Evolutionary conservation across 257 asterid species (phyloP).

Genomic region (Eucommia ulmoides): DNA sequence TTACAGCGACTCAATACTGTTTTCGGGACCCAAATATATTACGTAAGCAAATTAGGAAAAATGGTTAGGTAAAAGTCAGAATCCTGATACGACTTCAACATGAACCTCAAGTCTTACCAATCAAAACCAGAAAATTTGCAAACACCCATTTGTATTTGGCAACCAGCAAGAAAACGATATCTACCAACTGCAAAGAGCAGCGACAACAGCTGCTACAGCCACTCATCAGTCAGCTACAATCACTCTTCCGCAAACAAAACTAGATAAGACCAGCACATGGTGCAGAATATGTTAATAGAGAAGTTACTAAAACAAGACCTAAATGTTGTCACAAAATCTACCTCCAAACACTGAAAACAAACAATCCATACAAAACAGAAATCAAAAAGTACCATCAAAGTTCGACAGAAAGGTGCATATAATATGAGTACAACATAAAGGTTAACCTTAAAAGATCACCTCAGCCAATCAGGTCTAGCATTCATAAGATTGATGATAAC

Average conservation of each 20-base stretch:
- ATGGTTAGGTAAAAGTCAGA: slow-evolving; percentile 12
- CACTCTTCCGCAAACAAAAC: slow-evolving; percentile 50
- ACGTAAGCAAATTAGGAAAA: slow-evolving; percentile 9
- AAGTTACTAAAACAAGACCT: slow-evolving; percentile 3
- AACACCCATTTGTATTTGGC: slow-evolving; percentile 19
- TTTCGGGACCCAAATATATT: slow-evolving; percentile 10
- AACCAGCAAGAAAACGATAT: slow-evolving; percentile 19
- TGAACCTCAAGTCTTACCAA: slow-evolving; percentile 36
- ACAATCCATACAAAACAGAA: neutral
- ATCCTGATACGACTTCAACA: slow-evolving; percentile 16
- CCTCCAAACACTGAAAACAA: too few species aligned
- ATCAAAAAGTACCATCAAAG: slow-evolving; percentile 10
- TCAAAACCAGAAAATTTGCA: slow-evolving; percentile 18
- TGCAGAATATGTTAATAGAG: slow-evolving; percentile 27
- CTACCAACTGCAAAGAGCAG: slow-evolving; percentile 21
- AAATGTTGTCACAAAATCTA: too few species aligned
- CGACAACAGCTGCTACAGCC: slow-evolving; percentile 27
- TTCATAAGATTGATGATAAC: slow-evolving; percentile 31
- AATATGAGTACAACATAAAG: neutral
- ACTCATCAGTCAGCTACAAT: slow-evolving; percentile 33
- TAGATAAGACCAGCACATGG: slow-evolving; percentile 55
- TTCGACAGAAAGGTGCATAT: slow-evolving; percentile 14
- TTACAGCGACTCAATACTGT: slow-evolving; percentile 14
- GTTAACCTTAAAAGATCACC: neutral
- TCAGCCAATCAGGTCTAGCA: slow-evolving; percentile 21